Evolutionary conservation across 2,329 filamentous ascomycete genomes (phyloP), one percentile per base, ranked within the genome.

Genomic region (Hypoxylon sp.): DNA sequence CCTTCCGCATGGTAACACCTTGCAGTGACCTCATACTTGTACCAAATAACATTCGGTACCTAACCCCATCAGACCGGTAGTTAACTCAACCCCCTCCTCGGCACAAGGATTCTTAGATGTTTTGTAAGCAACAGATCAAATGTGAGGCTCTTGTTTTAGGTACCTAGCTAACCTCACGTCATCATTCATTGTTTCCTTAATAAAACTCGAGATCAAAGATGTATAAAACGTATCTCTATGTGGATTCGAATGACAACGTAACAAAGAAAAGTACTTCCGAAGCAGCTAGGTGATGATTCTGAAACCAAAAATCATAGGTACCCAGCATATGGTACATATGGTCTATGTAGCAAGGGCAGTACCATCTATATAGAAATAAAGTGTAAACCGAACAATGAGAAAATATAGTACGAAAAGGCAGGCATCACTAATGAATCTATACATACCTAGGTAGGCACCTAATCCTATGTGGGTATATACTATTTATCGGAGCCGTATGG

Each of bases 21-120:
- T 4, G 7, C 38, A 21, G 58, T 66, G 58, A 66, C 58, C 58
- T 66, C 58, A 53, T 61, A 62, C 38, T 32, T 17, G 17, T 52
- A 52, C 32, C 48, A 46, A 17, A 43, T 61, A 56, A 55, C 38
- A 10, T 17, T 62, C 52, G 32, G 41, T 23, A 62, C 58, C n/a
- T n/a, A n/a, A n/a, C n/a, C 59, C 60, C 48, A 19, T 36, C 11
- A 21, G 19, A 49, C 49, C 58, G 41, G 60, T 43, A 41, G 38
- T 43, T 21, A 5, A 19, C 17, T 43, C 19, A 21, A 43, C 19
- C 38, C 17, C 38, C 38, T 17, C 17, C 11, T n/a, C n/a, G n/a
- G n/a, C n/a, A n/a, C n/a, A 36, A 14, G 34, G 3, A 36, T 36
- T n/a, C 14, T 5, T 36, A n/a, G 34, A 36, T 36, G 34, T 7